Percentiles rank a stretch among this genome's conserved stretches.
These are phyloP conservation scores for Ophiosphaerella korrae DNA, from an alignment of 2,329 filamentous ascomycete genomes.

Conservation along the genomic window DNA sequence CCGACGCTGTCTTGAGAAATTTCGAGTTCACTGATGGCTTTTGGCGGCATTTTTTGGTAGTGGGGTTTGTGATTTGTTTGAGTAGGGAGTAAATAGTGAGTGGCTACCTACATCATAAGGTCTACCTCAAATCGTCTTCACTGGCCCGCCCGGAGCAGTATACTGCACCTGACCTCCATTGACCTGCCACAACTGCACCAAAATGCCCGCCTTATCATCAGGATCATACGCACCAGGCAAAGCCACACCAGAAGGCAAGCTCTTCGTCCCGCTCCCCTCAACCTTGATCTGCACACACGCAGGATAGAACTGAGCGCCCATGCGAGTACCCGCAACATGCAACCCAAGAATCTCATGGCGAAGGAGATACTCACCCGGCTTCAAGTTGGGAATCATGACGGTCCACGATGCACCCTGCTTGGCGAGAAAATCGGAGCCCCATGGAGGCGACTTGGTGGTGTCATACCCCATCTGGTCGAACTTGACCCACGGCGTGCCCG, in stretches of 20 bases:
- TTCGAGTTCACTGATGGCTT: no score
- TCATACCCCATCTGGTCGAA: slow-evolving; percentile 45
- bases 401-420: slow-evolving; percentile 43
- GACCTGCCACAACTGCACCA: slow-evolving; percentile 22
- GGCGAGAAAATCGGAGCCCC: slow-evolving; percentile 45
- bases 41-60: no score
- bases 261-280: slow-evolving; percentile 13
- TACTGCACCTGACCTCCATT: slow-evolving; percentile 17
- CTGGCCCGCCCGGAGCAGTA: slow-evolving; percentile 24
- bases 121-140: slow-evolving; percentile 10
- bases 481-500: slow-evolving; percentile 46
- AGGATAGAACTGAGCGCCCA: slow-evolving; percentile 27
- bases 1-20: no score
- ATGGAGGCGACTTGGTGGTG: slow-evolving; percentile 33
- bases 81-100: no score
- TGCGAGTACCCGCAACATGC: slow-evolving; percentile 20
- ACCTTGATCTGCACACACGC: slow-evolving; percentile 22
- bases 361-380: slow-evolving; percentile 35
- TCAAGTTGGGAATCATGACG: slow-evolving; percentile 38
- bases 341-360: slow-evolving; percentile 26
- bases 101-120: no score
- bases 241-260: slow-evolving; percentile 20
- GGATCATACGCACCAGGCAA: slow-evolving; percentile 28
- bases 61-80: no score
- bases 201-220: slow-evolving; percentile 23